Evolutionary conservation across 805 yeast species (phyloP), one percentile per base, ranked within the genome.

Genomic region (Nematodospora valgi): DNA sequence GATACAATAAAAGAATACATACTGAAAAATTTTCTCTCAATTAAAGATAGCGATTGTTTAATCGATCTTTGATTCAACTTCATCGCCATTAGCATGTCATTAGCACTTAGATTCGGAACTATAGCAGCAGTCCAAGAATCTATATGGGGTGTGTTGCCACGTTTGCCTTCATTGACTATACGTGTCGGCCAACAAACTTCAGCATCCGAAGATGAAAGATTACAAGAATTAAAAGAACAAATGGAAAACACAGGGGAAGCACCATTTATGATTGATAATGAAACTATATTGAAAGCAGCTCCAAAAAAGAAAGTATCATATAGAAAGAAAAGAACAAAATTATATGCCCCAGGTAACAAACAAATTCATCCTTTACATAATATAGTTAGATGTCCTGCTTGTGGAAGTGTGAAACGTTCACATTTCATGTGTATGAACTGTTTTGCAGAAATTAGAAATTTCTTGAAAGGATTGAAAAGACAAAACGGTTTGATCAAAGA

Each of bases 261-360:
- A 20, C 70, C 64, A 4, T 67, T 70, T 38, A 70, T 72, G 58
- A 59, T 70, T 20, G 84, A 78, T 46, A 73, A 79, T 45, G 95
- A 94, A n/a, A 51, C 57, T 43, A 74, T 85, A 20, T 65, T 86
- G 35, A 68, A 70, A 46, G 98, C 98, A 5, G 97, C 80, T 5
- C 98, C 98, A 37, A 93, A 93, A 70, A 88, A 89, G 76, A 89
- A 88, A 60, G 79, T 79, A 2, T 87, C 98, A 6, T 86, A 87
- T 57, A 78, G 78, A 64, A 85, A 86, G 59, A 84, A 86, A 52
- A 80, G 97, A 60, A 82, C 77, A 56, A 79, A 89, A 64, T 78
- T 83, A 47, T 76, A 86, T 46, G 88, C 87, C 6, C 86, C 91
- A 4, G 94, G 86, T 8, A 73, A 78, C 39, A 91, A 87, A 58